These are phyloP conservation scores for Sphaerostilbella broomeana DNA, from an alignment of 2,329 filamentous ascomycete species.

Conservation along the genomic window DNA sequence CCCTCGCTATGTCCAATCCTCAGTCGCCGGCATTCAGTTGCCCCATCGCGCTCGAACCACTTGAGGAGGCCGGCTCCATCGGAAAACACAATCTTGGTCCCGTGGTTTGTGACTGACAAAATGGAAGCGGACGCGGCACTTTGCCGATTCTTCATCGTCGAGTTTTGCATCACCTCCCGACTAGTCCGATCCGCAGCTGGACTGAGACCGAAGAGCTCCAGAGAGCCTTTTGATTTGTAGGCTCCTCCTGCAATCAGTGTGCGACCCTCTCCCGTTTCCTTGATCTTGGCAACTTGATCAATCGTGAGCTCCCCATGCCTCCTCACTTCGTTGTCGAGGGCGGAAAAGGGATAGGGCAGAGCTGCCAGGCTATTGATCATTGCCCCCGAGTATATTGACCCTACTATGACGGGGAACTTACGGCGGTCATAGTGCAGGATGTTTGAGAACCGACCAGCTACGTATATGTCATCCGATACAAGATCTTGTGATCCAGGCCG, in stretches of 20 bases:
- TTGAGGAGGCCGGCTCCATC: constrained; percentile 79
- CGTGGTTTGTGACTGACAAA: constrained; percentile 74
- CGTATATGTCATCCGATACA: constrained; percentile 73
- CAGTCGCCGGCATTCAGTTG: constrained; percentile 50
- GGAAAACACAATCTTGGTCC: constrained; percentile 72
- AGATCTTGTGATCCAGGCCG: constrained; percentile 43
- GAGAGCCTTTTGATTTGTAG: constrained; percentile 83
- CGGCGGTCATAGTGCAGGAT: constrained; percentile 86
- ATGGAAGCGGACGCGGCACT: constrained; percentile 75
- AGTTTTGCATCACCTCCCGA: constrained; percentile 30
- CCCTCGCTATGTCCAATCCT: constrained; percentile 50
- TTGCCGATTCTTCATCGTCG: constrained; percentile 69
- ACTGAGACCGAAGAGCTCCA: constrained; percentile 73
- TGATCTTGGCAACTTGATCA: constrained; percentile 48
- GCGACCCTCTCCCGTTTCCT: constrained; percentile 45
- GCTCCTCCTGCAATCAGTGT: constrained; percentile 79
- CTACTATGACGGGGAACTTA: constrained; percentile 70
- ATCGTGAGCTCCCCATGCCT: constrained; percentile 48
- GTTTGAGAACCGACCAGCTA: constrained; percentile 81
- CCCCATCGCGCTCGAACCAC: constrained; percentile 85
- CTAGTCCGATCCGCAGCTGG: constrained; percentile 23
- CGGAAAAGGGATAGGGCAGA: constrained; percentile 61
- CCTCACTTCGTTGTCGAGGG: constrained; percentile 53
- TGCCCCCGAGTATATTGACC: constrained; percentile 78
- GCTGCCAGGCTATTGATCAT: constrained; percentile 65